Percentiles rank a stretch among this genome's conserved stretches.
phyloP scores from a whole-genome alignment of 2,329 filamentous ascomycete species.

The Lasiodiplodia hormozganensis region DNA sequence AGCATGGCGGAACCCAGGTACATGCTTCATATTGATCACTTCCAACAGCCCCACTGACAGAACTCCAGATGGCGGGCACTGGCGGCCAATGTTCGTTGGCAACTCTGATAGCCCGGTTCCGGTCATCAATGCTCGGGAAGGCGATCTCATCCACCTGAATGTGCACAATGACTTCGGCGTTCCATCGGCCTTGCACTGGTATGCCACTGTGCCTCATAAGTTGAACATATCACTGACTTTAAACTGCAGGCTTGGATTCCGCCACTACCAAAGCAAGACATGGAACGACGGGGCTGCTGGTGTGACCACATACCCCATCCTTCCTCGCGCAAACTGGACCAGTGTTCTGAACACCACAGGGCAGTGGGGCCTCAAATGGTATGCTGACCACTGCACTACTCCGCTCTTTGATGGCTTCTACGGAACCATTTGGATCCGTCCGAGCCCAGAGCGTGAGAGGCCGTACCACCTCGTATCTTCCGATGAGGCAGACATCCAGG shows the following conservation, averaged over 20 bases:
- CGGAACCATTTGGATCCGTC: conserved; percentile 6
- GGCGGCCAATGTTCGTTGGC: conserved; percentile 20
- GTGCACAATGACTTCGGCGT: conserved; percentile 14
- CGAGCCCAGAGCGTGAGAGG: conserved; percentile 3
- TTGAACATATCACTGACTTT: background rate
- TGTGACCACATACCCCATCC: conserved; percentile 1
- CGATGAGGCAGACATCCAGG: conserved; percentile 5
- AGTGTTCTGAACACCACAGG: background rate
- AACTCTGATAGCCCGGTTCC: conserved; percentile 15
- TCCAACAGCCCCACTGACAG: background rate
- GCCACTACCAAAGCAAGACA: conserved; percentile 1
- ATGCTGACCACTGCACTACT: conserved; percentile 8
- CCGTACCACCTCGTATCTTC: conserved; percentile 4
- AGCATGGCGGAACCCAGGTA: conserved; percentile 6
- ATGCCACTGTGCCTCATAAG: background rate
- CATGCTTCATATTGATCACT: background rate
- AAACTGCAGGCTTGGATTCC: background rate
- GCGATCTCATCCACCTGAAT: conserved; percentile 8
- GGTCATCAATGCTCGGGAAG: conserved; percentile 3
- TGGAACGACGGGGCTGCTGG: conserved; percentile 7
- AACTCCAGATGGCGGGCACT: background rate
- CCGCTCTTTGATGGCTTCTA: conserved; percentile 9
- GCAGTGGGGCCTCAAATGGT: conserved; percentile 6
- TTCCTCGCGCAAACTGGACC: conserved; percentile 6
- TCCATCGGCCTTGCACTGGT: conserved; percentile 17